Evolutionary conservation across 106 monocot genomes (phyloP), one percentile per base, ranked within the genome.

Genomic region (Ottelia alismoides): DNA sequence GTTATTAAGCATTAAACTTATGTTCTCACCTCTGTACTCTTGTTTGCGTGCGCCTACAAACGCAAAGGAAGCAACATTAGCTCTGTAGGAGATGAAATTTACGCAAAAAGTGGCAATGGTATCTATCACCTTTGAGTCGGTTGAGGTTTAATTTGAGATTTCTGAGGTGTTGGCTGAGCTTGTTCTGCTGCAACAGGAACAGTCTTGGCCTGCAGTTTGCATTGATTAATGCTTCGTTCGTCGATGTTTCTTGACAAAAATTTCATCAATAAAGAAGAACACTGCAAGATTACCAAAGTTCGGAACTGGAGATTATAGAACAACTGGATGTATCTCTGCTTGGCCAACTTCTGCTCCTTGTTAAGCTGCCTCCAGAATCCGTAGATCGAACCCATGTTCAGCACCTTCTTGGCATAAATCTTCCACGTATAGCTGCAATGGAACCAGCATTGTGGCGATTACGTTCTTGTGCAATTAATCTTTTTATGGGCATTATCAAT

Each of bases 371-470:
- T 89, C 88, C 89, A 85, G 61, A 85, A 84, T n/a, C 67, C 52
- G 45, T 85, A 89, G 3, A 72, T 57, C 7, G 94, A 78, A 56
- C 81, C 84, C 89, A 85, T 96, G 70, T 89, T 76, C 52, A 89
- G 32, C 29, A 84, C 84, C 56, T 79, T 96, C 51, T 70, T 85
- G 22, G 96, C 96, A 30, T 96, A 96, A 10, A 96, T 96, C 76
- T 96, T 88, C 94, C 94, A 96, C 53, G 88, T 84, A 53, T 96
- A 96, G 52, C 94, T 96, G 69, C 29, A 27, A 21, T n/a, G n/a
- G n/a, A n/a, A n/a, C n/a, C n/a, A n/a, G n/a, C n/a, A n/a, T n/a
- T n/a, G n/a, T n/a, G n/a, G n/a, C n/a, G n/a, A n/a, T n/a, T n/a
- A n/a, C n/a, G n/a, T n/a, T n/a, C n/a, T n/a, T n/a, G n/a, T n/a